Evolutionary conservation across 164 flowering plant species (phyloP).

Genomic region (Sextonia rubra): DNA sequence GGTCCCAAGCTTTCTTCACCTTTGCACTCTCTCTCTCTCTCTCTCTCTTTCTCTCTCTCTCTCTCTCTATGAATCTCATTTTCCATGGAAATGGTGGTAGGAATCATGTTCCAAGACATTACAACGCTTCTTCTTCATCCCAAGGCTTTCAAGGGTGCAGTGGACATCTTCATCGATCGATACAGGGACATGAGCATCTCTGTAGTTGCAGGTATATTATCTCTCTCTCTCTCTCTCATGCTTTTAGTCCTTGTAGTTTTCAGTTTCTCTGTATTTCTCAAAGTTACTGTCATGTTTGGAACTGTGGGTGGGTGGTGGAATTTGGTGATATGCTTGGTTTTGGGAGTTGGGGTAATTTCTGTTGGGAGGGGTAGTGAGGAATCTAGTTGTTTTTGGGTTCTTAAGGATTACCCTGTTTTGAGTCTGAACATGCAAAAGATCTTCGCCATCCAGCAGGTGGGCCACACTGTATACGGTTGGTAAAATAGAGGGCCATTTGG

Average conservation of each 20-base stretch:
- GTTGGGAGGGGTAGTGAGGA: background rate
- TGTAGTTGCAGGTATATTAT: slow-evolving; percentile 76
- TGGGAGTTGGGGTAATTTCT: background rate
- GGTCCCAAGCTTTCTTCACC: slow-evolving; percentile 29
- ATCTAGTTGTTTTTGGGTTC: background rate
- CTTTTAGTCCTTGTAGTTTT: background rate
- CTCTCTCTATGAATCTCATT: background rate
- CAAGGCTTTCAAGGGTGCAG: slow-evolving; percentile 75
- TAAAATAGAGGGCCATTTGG: too few species aligned
- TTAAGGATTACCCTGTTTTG: too few species aligned
- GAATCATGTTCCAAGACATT: slow-evolving; percentile 95
- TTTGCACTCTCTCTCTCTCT: slow-evolving; percentile 4
- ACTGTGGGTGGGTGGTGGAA: background rate
- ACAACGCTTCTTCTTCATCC: slow-evolving; percentile 75
- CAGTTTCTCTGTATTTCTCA: background rate
- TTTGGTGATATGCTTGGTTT: background rate
- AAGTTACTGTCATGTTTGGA: background rate
- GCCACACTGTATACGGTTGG: too few species aligned
- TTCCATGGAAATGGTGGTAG: slow-evolving; percentile 22
- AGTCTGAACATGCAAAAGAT: too few species aligned
- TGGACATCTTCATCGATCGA: slow-evolving; percentile 83
- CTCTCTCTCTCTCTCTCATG: background rate
- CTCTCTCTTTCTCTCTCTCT: slow-evolving; percentile 2
- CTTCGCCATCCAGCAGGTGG: too few species aligned
- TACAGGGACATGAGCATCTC: slow-evolving; percentile 77